Conservation (phyloP, 2,329 filamentous ascomycete species). For the Bipolaris oryzae region DNA sequence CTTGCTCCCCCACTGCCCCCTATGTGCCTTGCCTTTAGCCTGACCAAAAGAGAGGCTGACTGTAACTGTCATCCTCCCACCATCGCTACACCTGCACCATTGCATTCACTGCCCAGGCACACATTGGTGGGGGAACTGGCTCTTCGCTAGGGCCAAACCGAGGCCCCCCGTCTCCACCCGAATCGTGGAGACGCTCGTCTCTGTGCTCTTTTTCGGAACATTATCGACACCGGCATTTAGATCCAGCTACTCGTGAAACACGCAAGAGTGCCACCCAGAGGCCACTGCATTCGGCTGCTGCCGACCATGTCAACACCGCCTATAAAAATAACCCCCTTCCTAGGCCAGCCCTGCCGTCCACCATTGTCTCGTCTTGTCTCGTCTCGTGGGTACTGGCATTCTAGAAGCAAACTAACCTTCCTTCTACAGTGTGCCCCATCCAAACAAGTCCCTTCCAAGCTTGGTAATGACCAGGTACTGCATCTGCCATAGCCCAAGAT, state of each 20-base stretch:
- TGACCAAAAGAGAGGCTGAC: no score
- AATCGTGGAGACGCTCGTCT: conserved; percentile 7
- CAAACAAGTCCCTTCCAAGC: conserved; percentile 38
- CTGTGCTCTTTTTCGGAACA: conserved; percentile 12
- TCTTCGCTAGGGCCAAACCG: conserved; percentile 1
- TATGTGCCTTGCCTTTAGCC: no score
- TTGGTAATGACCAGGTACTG: conserved; percentile 40
- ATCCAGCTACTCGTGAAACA: conserved; percentile 15
- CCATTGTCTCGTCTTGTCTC: neutral
- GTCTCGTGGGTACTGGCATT: conserved; percentile 8
- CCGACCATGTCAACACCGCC: neutral
- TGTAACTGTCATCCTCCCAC: neutral
- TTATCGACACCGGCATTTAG: conserved; percentile 11
- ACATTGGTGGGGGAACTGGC: neutral
- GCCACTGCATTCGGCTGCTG: conserved; percentile 18
- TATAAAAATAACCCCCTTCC: neutral
- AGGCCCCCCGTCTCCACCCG: conserved; percentile 1
- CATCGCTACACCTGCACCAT: neutral
- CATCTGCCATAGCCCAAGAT: conserved; percentile 43
- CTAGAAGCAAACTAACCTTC: neutral
- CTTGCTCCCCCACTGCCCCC: conserved; percentile 9
- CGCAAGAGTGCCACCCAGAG: conserved; percentile 10
- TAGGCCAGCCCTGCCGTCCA: neutral
- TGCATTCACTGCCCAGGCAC: neutral
- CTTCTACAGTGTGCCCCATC: conserved; percentile 45